Evolutionary conservation across 257 asterid genomes (phyloP), one percentile per base, ranked within the genome.

Genomic region (Knoxia roxburghii): DNA sequence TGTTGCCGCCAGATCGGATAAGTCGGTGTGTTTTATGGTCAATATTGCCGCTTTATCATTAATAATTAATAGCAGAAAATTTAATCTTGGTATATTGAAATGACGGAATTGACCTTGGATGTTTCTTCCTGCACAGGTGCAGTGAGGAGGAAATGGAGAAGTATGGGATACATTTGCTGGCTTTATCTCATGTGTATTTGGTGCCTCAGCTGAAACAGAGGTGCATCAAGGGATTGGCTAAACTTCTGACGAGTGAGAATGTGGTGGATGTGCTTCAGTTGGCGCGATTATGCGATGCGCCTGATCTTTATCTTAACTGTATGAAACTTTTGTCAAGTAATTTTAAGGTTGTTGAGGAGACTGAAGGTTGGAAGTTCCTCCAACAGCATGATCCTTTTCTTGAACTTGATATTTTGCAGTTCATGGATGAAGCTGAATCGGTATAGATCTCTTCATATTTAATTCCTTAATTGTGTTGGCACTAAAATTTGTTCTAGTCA

Each of bases 341-440:
- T 51, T 90, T 86, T 81, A 85, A 76, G 74, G 71, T 80, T 53
- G 90, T 87, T 49, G 95, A 86, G 82, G 75, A 81, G 55, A 87
- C 97, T 0, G 98, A 93, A 79, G 97, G 94, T 3, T 93, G 98
- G 98, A 77, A 75, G 71, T 90, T 90, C 78, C 69, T 93, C 73
- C 96, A 90, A 41, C 63, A 78, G 6, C 73, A 90, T 58, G 97
- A 93, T 43, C 95, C 98, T 17, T 77, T 70, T 82, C 97, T 93
- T 53, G 96, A 93, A 73, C 95, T 88, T 68, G 95, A 93, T 65
- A 85, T 93, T 13, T 67, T 90, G 26, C 91, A 90, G 64, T 93
- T 88, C 80, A 82, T 93, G 35, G 91, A 87, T 51, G 98, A 93
- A 73, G 71, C 82, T 40, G 98, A 90, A 79, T 68, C 41, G 89